A percentile compares a stretch with the other conserved stretches of the same genome.
Evolutionary conservation across 768 basidiomycete genomes (phyloP).

Genomic region (Leccinum boreale): DNA sequence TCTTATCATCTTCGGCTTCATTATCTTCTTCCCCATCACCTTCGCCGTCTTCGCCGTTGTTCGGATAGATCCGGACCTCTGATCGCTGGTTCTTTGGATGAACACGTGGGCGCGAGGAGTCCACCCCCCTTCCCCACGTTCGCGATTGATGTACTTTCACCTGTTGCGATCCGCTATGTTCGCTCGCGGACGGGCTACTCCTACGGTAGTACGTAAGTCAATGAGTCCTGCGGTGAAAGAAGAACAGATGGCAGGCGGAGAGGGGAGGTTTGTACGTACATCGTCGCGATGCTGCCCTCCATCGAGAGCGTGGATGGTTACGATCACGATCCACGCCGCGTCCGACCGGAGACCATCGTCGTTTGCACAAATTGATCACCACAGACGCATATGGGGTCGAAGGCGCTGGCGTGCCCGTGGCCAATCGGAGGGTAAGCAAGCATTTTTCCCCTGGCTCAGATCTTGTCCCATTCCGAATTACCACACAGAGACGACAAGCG

Average conservation of each 20-base stretch:
- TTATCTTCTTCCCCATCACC: background rate
- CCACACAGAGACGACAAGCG: no score
- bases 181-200: background rate
- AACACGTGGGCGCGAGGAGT: background rate
- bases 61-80: background rate
- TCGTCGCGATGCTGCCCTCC: background rate
- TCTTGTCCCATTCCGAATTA: no score
- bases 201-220: background rate
- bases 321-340: background rate
- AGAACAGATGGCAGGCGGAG: background rate
- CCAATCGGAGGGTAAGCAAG: no score
- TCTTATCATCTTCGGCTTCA: background rate
- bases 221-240: background rate
- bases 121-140: background rate
- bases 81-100: background rate
- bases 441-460: no score
- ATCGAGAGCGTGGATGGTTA: background rate
- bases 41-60: background rate
- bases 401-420: no score
- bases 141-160: background rate
- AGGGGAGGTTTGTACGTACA: background rate
- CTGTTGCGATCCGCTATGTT: background rate
- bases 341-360: background rate
- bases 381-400: background rate
- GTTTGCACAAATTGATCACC: background rate